Evolutionary conservation across 2,329 filamentous ascomycete species (phyloP).

Genomic region (Zymoseptoria tritici): DNA sequence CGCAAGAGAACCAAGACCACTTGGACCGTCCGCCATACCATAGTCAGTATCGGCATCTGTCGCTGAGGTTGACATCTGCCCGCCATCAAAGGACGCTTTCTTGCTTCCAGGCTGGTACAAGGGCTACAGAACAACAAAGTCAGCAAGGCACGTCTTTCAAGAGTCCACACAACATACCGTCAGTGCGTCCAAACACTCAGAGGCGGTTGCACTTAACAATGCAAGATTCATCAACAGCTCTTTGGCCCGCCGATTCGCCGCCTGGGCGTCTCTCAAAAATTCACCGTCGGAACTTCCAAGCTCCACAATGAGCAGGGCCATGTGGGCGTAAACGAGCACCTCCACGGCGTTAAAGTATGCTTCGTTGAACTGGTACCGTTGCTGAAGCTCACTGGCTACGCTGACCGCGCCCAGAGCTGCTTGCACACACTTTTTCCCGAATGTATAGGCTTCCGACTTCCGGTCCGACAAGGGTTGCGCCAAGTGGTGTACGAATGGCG

Average conservation of each 20-base stretch:
- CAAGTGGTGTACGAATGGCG: conserved; percentile 15
- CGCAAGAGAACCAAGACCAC: background rate
- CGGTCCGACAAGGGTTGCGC: background rate
- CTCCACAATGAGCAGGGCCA: conserved; percentile 11
- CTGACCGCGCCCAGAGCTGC: conserved; percentile 11
- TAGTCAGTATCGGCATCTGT: background rate
- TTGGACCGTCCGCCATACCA: background rate
- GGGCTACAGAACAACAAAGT: background rate
- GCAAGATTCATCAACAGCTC: conserved; percentile 11
- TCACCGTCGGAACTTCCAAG: conserved; percentile 3
- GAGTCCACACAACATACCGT: background rate
- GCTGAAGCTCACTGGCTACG: conserved; percentile 12
- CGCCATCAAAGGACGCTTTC: background rate
- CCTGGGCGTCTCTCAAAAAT: conserved; percentile 7
- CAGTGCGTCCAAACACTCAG: conserved; percentile 12
- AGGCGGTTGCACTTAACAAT: conserved; percentile 7
- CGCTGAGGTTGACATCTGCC: background rate
- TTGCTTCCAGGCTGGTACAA: background rate
- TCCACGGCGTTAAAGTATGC: conserved; percentile 12
- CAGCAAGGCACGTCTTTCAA: background rate
- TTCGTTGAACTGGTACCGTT: conserved; percentile 10
- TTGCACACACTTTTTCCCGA: conserved; percentile 7
- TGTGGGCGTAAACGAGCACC: conserved; percentile 12
- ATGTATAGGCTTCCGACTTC: background rate
- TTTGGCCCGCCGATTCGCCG: conserved; percentile 5